Percentiles rank a stretch among this genome's conserved stretches.
Conservation (phyloP, 2,329 filamentous ascomycete genomes). For the Zymoseptoria ardabiliae region DNA sequence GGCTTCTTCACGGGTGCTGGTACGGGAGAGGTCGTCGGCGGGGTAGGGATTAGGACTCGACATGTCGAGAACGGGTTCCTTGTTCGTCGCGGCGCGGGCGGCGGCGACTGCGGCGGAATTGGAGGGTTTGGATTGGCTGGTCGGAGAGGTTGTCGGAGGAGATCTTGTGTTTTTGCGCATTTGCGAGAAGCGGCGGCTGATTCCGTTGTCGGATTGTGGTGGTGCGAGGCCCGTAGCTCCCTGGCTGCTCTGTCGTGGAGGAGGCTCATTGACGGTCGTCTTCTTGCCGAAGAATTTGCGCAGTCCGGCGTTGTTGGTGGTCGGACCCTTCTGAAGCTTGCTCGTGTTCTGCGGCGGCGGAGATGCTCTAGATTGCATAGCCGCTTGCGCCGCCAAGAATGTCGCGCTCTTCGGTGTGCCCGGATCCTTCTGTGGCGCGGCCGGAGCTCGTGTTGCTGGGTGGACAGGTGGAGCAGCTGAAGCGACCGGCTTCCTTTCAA, state of each 20-base stretch:
- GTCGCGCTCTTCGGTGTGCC: constrained; percentile 24
- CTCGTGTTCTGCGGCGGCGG: constrained; percentile 18
- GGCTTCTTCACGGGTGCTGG: constrained; percentile 52
- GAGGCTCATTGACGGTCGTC: constrained; percentile 44
- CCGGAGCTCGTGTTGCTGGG: no score
- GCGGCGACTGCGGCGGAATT: constrained; percentile 16
- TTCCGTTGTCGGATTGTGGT: constrained; percentile 9
- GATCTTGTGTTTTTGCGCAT: constrained; percentile 32
- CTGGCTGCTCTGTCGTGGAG: constrained; percentile 33
- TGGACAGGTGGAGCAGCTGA: neutral
- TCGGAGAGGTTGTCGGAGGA: constrained; percentile 2
- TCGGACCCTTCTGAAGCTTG: constrained; percentile 34
- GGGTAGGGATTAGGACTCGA: constrained; percentile 38
- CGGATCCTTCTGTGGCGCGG: neutral
- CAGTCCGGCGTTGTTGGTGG: constrained; percentile 41
- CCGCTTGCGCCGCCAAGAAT: constrained; percentile 25
- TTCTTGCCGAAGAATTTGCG: constrained; percentile 59
- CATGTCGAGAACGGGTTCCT: constrained; percentile 17
- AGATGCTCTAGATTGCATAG: constrained; percentile 22
- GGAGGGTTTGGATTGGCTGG: constrained; percentile 13
- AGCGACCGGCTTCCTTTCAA: constrained; percentile 29
- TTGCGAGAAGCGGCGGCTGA: constrained; percentile 36
- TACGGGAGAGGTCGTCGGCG: constrained; percentile 49
- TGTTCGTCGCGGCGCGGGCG: constrained; percentile 2
- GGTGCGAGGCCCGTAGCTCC: constrained; percentile 20